Base-by-base conservation (phyloP, 1,284 basidiomycete species). In the Neolentinus lepideus region DNA sequence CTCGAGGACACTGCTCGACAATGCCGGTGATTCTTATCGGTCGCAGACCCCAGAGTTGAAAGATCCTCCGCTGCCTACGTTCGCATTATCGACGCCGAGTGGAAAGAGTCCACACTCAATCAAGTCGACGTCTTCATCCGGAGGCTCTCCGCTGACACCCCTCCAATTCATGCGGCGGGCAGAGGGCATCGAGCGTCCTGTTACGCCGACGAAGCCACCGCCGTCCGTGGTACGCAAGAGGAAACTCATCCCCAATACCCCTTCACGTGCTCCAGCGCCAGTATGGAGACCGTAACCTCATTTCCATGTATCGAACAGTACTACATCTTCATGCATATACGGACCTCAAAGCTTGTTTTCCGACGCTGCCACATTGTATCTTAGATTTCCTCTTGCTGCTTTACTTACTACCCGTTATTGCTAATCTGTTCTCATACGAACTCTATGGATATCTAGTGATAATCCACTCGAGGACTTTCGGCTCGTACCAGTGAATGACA, bases 21-120 rank as follows among this genome's bases (percentile, higher is more conserved):
- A 75, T 9, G 62, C 69, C 59, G 64, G 73, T 19, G 63, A 68
- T n/a, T 66, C 75, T 1, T 76, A 78, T 31, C 75, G 76, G 25
- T 83, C 83, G 52, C 74, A 71, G 54, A 91, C 89, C 8, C 90
- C 89, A 3, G 89, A 90, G 67, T 85, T 85, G 2, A 73, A 63
- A 29, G 65, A 68, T 21, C 69, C 76, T 14, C 68, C 65, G 45
- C 57, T 78, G 36, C 79, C 80, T 3, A 74, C 76, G 0, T 75
- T 82, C 56, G 70, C 71, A n/a, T 60, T 81, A 16, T 78, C 75
- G 22, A 78, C 77, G 0, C 78, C 79, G 1, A 69, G 66, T 53
- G 73, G 75, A 36, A 69, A 65, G 25, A 80, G 77, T 58, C 75
- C 76, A 8, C 71, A 71, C 43, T 77, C 75, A 0, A 63, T 77